These are phyloP conservation scores for Tetrahymena malaccensis DNA, from an alignment of 73 alveolate genomes.

Conservation along the genomic window DNA sequence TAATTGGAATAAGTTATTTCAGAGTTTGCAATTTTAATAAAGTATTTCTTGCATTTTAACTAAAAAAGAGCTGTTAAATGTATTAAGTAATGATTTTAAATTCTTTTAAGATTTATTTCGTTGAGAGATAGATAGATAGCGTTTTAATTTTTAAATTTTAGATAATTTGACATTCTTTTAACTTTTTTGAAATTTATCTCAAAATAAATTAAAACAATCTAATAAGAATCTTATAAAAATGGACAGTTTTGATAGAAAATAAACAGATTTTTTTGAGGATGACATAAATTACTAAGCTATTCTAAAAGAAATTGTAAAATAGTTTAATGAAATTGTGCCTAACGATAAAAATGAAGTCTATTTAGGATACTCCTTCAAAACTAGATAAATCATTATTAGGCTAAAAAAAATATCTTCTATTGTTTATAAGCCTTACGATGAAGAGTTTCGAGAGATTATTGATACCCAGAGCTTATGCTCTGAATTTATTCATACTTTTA, in stretches of 20 bases:
- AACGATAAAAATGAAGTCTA: not conserved
- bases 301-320: not conserved
- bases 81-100: too few relatives aligned
- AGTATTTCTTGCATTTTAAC: too few relatives aligned
- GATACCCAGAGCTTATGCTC: not conserved
- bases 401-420: not conserved
- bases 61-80: not conserved
- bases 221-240: too few relatives aligned
- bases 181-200: too few relatives aligned
- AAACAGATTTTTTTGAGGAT: not conserved
- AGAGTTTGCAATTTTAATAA: too few relatives aligned
- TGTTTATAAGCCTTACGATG: not conserved
- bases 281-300: not conserved
- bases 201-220: too few relatives aligned
- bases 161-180: not conserved
- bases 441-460: not conserved
- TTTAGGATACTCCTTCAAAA: not conserved
- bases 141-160: too few relatives aligned
- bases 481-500: not conserved
- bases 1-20: too few relatives aligned
- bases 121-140: not conserved
- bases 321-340: not conserved
- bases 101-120: not conserved
- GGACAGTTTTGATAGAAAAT: not conserved
- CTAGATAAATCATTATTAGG: not conserved